phyloP scores from a whole-genome alignment of 2,329 filamentous ascomycete genomes.

The Endothia cerciana region DNA sequence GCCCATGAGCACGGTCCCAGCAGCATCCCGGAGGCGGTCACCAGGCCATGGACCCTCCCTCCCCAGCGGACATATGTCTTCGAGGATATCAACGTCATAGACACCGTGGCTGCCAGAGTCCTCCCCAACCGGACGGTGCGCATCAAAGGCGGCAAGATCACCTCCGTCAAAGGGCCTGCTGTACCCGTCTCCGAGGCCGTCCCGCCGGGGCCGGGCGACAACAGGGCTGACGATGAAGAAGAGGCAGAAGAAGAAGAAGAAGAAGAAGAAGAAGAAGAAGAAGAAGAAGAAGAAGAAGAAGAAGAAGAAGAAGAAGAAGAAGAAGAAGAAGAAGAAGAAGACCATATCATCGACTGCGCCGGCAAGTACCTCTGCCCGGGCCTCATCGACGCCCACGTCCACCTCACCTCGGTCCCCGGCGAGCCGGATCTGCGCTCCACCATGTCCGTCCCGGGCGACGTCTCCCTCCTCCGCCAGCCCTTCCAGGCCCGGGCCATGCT shows the following conservation, averaged over 20 bases:
- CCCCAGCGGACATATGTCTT: constrained; percentile 42
- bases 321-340: background rate
- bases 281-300: constrained; percentile 5
- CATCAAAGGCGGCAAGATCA: constrained; percentile 42
- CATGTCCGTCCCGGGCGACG: constrained; percentile 40
- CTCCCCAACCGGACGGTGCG: constrained; percentile 38
- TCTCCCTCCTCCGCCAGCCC: constrained; percentile 49
- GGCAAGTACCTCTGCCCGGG: constrained; percentile 53
- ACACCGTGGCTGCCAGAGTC: constrained; percentile 42
- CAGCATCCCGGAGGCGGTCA: constrained; percentile 29
- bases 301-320: background rate
- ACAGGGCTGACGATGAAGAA: no score
- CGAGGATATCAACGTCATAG: constrained; percentile 49
- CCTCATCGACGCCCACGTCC: constrained; percentile 56
- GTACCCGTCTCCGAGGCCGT: no score
- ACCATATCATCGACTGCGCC: constrained; percentile 43
- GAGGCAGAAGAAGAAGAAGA: background rate
- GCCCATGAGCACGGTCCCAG: background rate
- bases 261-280: background rate
- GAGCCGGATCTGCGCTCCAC: constrained; percentile 41
- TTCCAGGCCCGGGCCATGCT: constrained; percentile 56
- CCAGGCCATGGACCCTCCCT: constrained; percentile 43
- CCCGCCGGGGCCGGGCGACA: background rate
- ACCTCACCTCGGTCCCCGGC: constrained; percentile 50
- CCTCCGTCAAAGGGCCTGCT: constrained; percentile 29